A percentile compares a stretch with the other conserved stretches of the same genome.
These are phyloP conservation scores for Russula lepida DNA, from an alignment of 768 basidiomycete species.

Conservation along the genomic window DNA sequence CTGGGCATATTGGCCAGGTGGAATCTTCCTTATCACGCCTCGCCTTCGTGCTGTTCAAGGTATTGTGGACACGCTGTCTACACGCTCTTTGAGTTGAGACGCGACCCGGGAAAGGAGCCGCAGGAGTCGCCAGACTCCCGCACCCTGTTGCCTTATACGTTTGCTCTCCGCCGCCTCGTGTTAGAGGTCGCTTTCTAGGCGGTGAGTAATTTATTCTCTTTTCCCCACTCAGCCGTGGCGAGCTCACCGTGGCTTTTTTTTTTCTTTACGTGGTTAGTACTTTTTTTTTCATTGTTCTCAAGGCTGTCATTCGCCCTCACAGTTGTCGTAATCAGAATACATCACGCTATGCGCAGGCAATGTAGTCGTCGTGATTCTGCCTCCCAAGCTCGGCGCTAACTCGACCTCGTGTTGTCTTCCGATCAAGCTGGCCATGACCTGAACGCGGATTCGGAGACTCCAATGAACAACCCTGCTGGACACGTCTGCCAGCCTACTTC, in stretches of 20 bases:
- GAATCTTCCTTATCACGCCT: conserved; percentile 45
- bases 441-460: conserved; percentile 52
- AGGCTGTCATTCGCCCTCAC: neutral
- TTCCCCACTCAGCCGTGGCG: conserved; percentile 19
- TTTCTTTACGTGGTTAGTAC: conserved; percentile 13
- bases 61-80: conserved; percentile 51
- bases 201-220: conserved; percentile 21
- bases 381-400: conserved; percentile 39
- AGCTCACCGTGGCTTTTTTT: conserved; percentile 17
- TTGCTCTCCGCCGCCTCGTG: conserved; percentile 21
- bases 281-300: conserved; percentile 9
- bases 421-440: conserved; percentile 56
- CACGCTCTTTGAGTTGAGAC: conserved; percentile 58
- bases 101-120: conserved; percentile 47
- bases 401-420: conserved; percentile 55
- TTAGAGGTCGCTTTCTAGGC: conserved; percentile 16
- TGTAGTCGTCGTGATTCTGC: conserved; percentile 17
- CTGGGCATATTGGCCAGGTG: conserved; percentile 12
- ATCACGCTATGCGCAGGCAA: conserved; percentile 24
- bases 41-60: conserved; percentile 44
- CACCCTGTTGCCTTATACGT: conserved; percentile 28
- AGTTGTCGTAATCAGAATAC: conserved; percentile 22
- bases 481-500: conserved; percentile 57
- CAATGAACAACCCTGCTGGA: conserved; percentile 55
- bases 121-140: conserved; percentile 43